Evolutionary conservation across 148 eudicot species (phyloP), one percentile per base, ranked within the genome.

Genomic region (Cornus suecica): DNA sequence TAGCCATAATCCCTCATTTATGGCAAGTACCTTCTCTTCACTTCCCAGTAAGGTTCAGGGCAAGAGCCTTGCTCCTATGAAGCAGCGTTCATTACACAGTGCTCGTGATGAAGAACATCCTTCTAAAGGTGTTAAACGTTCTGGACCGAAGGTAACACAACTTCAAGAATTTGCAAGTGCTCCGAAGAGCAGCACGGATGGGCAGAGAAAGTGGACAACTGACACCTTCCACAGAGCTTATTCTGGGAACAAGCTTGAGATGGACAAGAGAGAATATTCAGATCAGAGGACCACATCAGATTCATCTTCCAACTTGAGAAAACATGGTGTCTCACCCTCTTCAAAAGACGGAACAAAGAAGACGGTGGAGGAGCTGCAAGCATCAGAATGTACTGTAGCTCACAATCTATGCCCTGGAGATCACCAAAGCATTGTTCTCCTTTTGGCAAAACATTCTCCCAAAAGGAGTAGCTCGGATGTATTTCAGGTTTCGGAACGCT

Each of bases 391-490:
- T 52, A 76, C 82, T 71, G 52, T 71, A 45, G 54, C 54, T 48
- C 54, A 48, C 15, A 71, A 81, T 70, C 37, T 68, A 77, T 42
- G 42, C 72, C 73, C 86, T 66, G 61, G 77, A n/a, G 82, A 86
- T 71, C 81, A 79, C 48, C 78, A 81, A 48, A 80, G 76, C 63
- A 77, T 85, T 71, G 82, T 89, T 72, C 90, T 91, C 65, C 79
- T 87, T 54, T 66, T 90, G 51, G 93, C 93, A 64, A 88, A 83
- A 74, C 82, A 86, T 78, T 80, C 85, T 37, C 81, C 76, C 22
- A 79, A 42, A 58, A 68, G 70, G 48, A 75, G 71, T 74, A 76
- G 69, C 75, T 81, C 79, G 2, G 20, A 48, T 16, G 54, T 48
- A 48, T 48, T 48, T 79, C 85, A 69, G 66, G 63, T 25, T 66